These are phyloP conservation scores for Hymenoscyphus linearis DNA, from an alignment of 2,329 filamentous ascomycete species.

Conservation along the genomic window DNA sequence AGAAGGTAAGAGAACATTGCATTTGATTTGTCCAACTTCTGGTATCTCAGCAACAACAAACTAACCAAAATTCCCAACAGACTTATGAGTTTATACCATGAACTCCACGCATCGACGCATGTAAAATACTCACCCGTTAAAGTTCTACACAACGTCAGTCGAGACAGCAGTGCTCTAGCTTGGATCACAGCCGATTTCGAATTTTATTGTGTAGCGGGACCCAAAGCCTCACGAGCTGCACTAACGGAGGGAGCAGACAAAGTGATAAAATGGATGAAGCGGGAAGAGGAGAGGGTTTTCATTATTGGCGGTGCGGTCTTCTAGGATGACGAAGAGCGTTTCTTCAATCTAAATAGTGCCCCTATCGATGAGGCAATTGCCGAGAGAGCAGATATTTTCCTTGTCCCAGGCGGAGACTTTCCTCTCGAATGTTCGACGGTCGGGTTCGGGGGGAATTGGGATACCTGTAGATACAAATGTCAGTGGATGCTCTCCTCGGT, in stretches of 20 bases:
- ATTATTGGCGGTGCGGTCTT: slow-evolving; percentile 96
- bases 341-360: neutral
- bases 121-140: slow-evolving; percentile 78
- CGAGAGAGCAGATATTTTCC: neutral
- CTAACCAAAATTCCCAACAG: slow-evolving; percentile 31
- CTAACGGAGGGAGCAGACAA: slow-evolving; percentile 83
- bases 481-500: neutral
- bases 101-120: slow-evolving; percentile 80
- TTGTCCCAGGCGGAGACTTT: neutral
- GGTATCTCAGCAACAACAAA: slow-evolving; percentile 10
- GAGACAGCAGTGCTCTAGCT: slow-evolving; percentile 73
- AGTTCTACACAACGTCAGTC: slow-evolving; percentile 72
- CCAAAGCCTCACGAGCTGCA: slow-evolving; percentile 56
- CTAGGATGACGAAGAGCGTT: slow-evolving; percentile 10
- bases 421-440: neutral
- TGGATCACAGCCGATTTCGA: slow-evolving; percentile 93
- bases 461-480: neutral
- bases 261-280: slow-evolving; percentile 84
- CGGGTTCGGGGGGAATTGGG: neutral
- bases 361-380: neutral
- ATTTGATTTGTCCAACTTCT: neutral
- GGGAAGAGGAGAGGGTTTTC: slow-evolving; percentile 90
- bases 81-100: slow-evolving; percentile 79
- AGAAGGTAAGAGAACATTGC: slow-evolving; percentile 45
- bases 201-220: slow-evolving; percentile 89